Conservation (phyloP, 140 eudicot species). For the Stevia rebaudiana region DNA sequence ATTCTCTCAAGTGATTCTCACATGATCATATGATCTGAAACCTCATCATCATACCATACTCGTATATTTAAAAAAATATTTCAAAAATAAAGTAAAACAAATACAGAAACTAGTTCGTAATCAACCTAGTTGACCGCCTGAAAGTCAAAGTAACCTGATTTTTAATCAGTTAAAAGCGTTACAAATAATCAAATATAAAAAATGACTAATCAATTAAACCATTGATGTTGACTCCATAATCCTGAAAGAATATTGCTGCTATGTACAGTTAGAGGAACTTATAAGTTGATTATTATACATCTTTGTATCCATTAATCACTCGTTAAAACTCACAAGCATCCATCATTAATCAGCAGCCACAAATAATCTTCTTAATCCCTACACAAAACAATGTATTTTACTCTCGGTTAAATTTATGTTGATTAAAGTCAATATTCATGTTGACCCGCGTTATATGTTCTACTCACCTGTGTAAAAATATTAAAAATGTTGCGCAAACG, state of each 20-base stretch:
- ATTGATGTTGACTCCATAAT: conserved; percentile 17
- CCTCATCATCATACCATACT: neutral
- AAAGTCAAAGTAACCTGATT: conserved; percentile 4
- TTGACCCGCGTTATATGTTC: neutral
- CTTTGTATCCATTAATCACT: conserved; percentile 8
- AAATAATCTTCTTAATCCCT: conserved; percentile 20
- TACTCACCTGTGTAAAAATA: conserved; percentile 33
- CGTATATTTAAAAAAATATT: neutral
- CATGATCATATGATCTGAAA: neutral
- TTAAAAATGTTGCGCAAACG: conserved; percentile 38
- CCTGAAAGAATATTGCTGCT: conserved; percentile 20
- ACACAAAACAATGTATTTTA: conserved; percentile 13
- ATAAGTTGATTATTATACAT: conserved; percentile 24
- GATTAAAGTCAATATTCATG: neutral
- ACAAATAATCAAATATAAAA: conserved; percentile 8
- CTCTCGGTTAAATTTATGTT: neutral
- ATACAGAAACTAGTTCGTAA: neutral
- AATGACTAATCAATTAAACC: conserved; percentile 17
- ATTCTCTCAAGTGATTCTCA: neutral
- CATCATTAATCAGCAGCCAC: conserved; percentile 9
- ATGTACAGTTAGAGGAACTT: conserved; percentile 21
- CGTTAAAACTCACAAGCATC: conserved; percentile 3
- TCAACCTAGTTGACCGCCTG: neutral
- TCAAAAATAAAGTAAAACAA: neutral
- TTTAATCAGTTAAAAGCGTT: neutral